Conservation (phyloP, 2,329 filamentous ascomycete species). For the Aspergillus ruber region DNA sequence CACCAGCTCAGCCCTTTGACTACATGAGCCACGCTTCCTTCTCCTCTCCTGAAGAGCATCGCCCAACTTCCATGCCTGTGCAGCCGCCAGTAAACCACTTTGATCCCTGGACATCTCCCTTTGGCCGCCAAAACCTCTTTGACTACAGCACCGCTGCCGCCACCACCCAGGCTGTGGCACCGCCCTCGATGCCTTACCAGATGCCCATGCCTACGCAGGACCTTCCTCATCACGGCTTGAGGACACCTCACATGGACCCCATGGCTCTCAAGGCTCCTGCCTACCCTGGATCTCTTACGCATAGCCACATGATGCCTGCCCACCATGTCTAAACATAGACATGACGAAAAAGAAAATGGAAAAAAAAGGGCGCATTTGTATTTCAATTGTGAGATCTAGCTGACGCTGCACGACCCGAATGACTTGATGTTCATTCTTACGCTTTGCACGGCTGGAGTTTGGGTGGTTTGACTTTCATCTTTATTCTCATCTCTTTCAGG, state of each 20-base stretch:
- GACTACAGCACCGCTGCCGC: slow-evolving; percentile 16
- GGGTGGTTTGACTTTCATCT: background rate
- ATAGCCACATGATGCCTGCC: background rate
- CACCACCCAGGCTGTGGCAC: slow-evolving; percentile 18
- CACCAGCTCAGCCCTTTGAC: slow-evolving; percentile 27
- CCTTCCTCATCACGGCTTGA: slow-evolving; percentile 12
- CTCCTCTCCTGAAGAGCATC: slow-evolving; percentile 16
- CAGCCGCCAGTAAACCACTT: slow-evolving; percentile 17
- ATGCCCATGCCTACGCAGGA: slow-evolving; percentile 24
- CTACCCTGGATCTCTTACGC: background rate
- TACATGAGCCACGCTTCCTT: slow-evolving; percentile 23
- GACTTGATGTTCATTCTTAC: background rate
- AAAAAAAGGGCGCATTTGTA: no score
- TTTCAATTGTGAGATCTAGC: background rate
- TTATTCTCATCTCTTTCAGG: background rate
- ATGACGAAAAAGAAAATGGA: background rate
- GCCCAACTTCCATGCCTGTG: slow-evolving; percentile 14
- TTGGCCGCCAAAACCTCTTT: slow-evolving; percentile 27
- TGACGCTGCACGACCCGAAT: background rate
- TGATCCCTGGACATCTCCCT: slow-evolving; percentile 26
- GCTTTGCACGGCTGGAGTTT: background rate
- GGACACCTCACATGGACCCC: background rate
- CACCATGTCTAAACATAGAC: background rate
- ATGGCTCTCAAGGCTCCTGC: background rate
- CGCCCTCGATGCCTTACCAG: slow-evolving; percentile 22